Base-by-base conservation (phyloP, 169 alveolate species). In the Cryptosporidium muris region DNA sequence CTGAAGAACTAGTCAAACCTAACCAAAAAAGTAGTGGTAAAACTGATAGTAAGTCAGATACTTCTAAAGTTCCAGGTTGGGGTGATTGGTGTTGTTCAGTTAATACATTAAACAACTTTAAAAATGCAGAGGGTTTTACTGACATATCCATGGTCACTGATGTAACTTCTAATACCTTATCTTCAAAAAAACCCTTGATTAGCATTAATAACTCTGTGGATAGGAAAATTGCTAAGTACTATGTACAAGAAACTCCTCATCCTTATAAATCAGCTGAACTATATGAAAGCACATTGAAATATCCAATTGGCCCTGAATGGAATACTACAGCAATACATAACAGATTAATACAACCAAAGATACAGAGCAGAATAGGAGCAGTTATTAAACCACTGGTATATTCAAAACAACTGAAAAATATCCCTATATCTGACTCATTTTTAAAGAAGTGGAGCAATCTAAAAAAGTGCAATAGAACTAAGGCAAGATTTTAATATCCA, bases 311-410 rank as follows among this genome's bases (percentile, higher is more conserved):
- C 1, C 92, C 92, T 0, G 94, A 91, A 60, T 94, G 97, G 97
- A 94, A 94, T 82, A 94, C 97, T 16, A 56, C 90, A 11, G 88
- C 91, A 47, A 85, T 88, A 66, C 95, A 93, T 58, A 88, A 93
- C 43, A 81, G 90, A 53, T 65, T 92, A 34, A 88, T 94, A 7
- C 95, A 94, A 82, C 97, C 97, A 49, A 95, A 94, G 74, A 94
- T 94, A 45, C 64, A 88, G 11, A 45, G 91, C 0, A 89, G 92
- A 58, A 93, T 94, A 25, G 96, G 96, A 14, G 92, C 93, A 3
- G 94, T 93, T 38, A 90, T 93, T 38, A 92, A 91, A 40, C 96
- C 96, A 14, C 63, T 74, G 0, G 63, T 58, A 48, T 40, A 81
- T 88, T 37, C 91, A 82, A 82, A 88, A 56, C 82, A 90, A 12